Percentiles rank a stretch among this genome's conserved stretches.
Evolutionary conservation across 345 rosid genomes (phyloP).

Genomic region (Cardamine occulta): DNA sequence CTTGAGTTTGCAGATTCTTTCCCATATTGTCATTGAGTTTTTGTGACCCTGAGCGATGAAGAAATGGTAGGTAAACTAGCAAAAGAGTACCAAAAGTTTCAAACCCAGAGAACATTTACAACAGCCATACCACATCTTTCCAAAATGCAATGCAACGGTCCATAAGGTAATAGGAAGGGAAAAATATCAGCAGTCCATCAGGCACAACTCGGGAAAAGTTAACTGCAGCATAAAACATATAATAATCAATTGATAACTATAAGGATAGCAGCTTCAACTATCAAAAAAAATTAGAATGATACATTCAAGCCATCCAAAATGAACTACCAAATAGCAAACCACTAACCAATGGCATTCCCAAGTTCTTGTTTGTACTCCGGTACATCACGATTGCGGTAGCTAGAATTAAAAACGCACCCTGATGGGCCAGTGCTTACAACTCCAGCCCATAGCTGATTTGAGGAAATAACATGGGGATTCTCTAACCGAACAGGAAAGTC

Average conservation of each 20-base stretch:
- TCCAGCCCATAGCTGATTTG: slow-evolving; percentile 94
- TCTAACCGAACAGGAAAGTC: slow-evolving; percentile 89
- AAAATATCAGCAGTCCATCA: slow-evolving; percentile 92
- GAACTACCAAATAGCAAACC: slow-evolving; percentile 27
- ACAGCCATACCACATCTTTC: slow-evolving; percentile 72
- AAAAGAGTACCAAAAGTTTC: slow-evolving; percentile 31
- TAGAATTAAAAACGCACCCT: slow-evolving; percentile 77
- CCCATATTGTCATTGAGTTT: slow-evolving; percentile 83
- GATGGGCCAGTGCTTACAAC: slow-evolving; percentile 89
- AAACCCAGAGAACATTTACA: slow-evolving; percentile 28
- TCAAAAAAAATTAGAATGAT: slow-evolving; percentile 17
- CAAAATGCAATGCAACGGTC: slow-evolving; percentile 84
- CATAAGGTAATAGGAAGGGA: slow-evolving; percentile 92
- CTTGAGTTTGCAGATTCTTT: slow-evolving; percentile 91
- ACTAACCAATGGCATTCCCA: slow-evolving; percentile 94
- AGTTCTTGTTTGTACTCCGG: slow-evolving; percentile 94
- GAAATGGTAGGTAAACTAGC: slow-evolving; percentile 19
- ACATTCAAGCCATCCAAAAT: slow-evolving; percentile 31
- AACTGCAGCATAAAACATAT: slow-evolving; percentile 56
- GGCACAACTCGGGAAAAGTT: slow-evolving; percentile 93
- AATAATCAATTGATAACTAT: slow-evolving; percentile 4
- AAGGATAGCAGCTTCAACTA: slow-evolving; percentile 9
- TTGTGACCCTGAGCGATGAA: slow-evolving; percentile 53
- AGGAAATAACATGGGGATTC: slow-evolving; percentile 97
- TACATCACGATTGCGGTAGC: slow-evolving; percentile 76